Percentiles rank a stretch among this genome's conserved stretches.
These are phyloP conservation scores for Trypanosoma grayi DNA, from an alignment of 208 protist species.

Conservation along the genomic window DNA sequence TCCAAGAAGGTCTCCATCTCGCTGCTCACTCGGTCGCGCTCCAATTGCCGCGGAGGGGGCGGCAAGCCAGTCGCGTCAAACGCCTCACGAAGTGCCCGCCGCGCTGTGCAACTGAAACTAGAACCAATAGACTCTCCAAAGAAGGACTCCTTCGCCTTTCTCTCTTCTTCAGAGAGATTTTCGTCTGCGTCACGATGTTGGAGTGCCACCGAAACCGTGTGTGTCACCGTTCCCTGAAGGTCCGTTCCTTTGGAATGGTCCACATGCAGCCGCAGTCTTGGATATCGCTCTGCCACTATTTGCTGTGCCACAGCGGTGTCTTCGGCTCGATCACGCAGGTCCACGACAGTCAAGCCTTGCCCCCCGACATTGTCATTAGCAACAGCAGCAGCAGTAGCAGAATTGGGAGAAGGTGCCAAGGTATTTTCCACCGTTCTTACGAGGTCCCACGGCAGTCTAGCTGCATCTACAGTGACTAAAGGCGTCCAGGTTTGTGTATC, in stretches of 20 bases:
- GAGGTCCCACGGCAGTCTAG: background rate
- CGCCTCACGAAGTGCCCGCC: constrained; percentile 47
- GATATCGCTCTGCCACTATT: constrained; percentile 25
- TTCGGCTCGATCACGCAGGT: constrained; percentile 17
- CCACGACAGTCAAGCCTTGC: background rate
- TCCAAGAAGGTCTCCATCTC: constrained; percentile 25
- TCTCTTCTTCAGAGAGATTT: constrained; percentile 22
- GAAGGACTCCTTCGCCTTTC: constrained; percentile 38
- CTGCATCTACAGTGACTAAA: constrained; percentile 4
- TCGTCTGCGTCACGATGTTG: background rate
- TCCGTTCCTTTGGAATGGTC: constrained; percentile 61
- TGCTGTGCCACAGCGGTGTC: constrained; percentile 19
- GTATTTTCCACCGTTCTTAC: constrained; percentile 12
- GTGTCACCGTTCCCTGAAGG: constrained; percentile 52
- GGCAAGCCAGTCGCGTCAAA: constrained; percentile 32
- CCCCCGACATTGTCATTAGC: no score
- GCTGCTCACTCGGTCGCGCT: constrained; percentile 9
- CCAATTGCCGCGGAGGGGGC: constrained; percentile 4
- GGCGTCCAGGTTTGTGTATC: constrained; percentile 8
- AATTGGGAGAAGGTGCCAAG: background rate
- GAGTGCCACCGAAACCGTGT: constrained; percentile 54
- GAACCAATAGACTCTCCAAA: constrained; percentile 53
- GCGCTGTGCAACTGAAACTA: constrained; percentile 16
- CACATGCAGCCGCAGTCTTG: constrained; percentile 40
- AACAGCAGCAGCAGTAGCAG: no score